These are phyloP conservation scores for Xylariales sp. DNA, from an alignment of 2,329 filamentous ascomycete species.

Conservation along the genomic window DNA sequence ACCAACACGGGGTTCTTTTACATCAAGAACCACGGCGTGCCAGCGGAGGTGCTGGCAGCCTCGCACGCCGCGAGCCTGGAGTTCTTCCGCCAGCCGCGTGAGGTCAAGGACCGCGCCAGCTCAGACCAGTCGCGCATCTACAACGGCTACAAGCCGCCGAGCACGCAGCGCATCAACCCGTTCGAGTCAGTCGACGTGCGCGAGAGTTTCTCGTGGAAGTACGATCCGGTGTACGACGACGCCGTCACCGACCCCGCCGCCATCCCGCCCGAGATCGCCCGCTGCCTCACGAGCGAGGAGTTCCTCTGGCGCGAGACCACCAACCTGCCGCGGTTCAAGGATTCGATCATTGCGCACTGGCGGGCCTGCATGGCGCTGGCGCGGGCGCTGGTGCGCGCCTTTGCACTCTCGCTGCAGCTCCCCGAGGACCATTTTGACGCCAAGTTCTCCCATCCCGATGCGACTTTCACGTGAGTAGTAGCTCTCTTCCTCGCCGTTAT, in stretches of 20 bases:
- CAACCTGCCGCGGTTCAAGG: constrained; percentile 29
- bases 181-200: constrained; percentile 23
- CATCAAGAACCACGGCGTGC: constrained; percentile 24
- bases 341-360: constrained; percentile 29
- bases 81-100: constrained; percentile 19
- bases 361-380: constrained; percentile 28
- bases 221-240: constrained; percentile 23
- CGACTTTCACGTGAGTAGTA: constrained; percentile 30
- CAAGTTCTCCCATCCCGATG: constrained; percentile 24
- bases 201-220: constrained; percentile 30
- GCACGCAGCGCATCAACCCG: constrained; percentile 17
- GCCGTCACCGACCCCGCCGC: constrained; percentile 22
- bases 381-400: constrained; percentile 31
- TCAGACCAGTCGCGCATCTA: constrained; percentile 32
- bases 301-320: constrained; percentile 19
- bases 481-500: constrained; percentile 27
- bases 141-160: constrained; percentile 32
- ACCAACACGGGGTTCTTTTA: constrained; percentile 42
- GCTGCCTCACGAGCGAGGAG: constrained; percentile 11
- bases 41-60: constrained; percentile 22
- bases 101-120: constrained; percentile 19
- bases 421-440: constrained; percentile 35
- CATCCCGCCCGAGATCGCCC: constrained; percentile 5
- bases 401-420: constrained; percentile 34
- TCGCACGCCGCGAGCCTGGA: constrained; percentile 16